A percentile compares a stretch with the other conserved stretches of the same genome.
These are phyloP conservation scores for Dispira parvispora DNA, from an alignment of 192 early-diverging fungal genomes.

Conservation along the genomic window DNA sequence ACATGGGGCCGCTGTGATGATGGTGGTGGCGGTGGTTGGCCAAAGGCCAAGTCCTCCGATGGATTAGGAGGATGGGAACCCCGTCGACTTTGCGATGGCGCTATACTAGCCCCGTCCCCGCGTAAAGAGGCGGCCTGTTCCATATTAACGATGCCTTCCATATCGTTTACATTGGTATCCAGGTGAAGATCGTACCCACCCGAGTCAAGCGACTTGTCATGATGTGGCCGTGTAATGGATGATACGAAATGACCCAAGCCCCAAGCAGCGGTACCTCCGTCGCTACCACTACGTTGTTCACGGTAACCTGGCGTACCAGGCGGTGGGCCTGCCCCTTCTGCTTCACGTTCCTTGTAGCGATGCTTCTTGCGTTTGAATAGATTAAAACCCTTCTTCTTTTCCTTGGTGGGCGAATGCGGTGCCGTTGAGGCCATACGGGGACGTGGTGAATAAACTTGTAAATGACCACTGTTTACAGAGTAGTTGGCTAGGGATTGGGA, in stretches of 20 bases:
- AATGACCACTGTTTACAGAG: background rate
- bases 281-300: slow-evolving; percentile 6
- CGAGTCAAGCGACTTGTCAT: background rate
- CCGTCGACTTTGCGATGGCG: background rate
- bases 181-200: slow-evolving; percentile 8
- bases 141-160: slow-evolving; percentile 29
- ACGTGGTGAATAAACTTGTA: background rate
- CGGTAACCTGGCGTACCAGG: background rate
- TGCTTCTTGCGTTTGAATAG: slow-evolving; percentile 9
- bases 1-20: background rate
- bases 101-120: background rate
- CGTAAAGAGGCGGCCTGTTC: slow-evolving; percentile 12
- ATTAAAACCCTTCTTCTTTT: slow-evolving; percentile 7
- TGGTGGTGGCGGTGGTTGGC: background rate
- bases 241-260: slow-evolving; percentile 6
- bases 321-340: background rate
- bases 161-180: slow-evolving; percentile 21
- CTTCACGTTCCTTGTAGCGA: slow-evolving; percentile 6
- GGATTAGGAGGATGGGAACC: background rate
- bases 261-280: slow-evolving; percentile 4
- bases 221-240: background rate
- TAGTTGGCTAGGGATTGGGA: background rate
- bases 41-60: background rate
- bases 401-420: background rate
- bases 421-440: background rate